Conservation (phyloP, 345 rosid species). For the Eutrema yunnanense region DNA sequence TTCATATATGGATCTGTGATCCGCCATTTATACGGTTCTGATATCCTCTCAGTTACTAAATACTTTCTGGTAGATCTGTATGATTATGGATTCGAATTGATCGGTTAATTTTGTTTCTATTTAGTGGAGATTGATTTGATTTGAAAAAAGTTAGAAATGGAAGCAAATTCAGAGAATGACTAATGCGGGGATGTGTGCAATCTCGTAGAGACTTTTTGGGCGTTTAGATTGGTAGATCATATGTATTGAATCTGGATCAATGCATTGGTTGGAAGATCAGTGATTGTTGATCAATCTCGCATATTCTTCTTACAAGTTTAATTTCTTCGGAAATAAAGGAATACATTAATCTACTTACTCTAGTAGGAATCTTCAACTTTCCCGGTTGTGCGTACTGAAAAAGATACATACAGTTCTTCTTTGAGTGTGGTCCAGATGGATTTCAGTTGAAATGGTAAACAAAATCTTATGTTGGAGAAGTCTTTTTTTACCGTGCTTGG, state of each 20-base stretch:
- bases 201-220: neutral
- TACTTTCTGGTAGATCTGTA: constrained; percentile 33
- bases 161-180: neutral
- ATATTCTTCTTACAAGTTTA: neutral
- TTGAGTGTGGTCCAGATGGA: neutral
- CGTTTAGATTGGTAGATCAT: neutral
- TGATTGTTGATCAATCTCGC: neutral
- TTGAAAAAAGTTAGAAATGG: neutral
- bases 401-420: neutral
- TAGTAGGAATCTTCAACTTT: neutral
- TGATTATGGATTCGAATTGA: constrained; percentile 12
- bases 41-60: neutral
- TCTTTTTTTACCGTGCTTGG: neutral
- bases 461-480: neutral
- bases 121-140: neutral
- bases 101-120: neutral
- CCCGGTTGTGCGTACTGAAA: neutral
- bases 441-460: neutral
- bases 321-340: neutral
- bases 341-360: neutral
- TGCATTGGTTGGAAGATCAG: neutral
- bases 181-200: neutral
- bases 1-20: constrained; percentile 17
- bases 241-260: neutral
- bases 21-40: neutral